Conservation (phyloP, 1,284 basidiomycete genomes). For the Puccinia horiana region DNA sequence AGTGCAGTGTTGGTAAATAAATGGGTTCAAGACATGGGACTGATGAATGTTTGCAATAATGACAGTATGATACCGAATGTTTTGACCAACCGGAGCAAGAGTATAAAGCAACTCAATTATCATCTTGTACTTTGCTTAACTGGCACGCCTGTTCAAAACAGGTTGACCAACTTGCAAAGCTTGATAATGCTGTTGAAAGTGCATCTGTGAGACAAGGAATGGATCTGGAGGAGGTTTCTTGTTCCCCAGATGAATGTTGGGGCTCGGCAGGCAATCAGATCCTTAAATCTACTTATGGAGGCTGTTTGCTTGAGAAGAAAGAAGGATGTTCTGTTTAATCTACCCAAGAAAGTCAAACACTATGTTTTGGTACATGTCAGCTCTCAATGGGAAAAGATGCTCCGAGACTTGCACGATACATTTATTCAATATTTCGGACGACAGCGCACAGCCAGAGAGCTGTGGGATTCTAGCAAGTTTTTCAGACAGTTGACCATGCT, state of each 20-base stretch:
- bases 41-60: neutral
- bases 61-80: neutral
- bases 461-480: neutral
- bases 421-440: neutral
- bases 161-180: conserved; percentile 1
- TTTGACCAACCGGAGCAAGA: neutral
- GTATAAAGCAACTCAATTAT: neutral
- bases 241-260: conserved; percentile 4
- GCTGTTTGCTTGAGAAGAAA: conserved; percentile 11
- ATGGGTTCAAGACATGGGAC: conserved; percentile 4
- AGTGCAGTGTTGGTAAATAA: neutral
- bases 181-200: neutral
- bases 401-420: neutral
- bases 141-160: neutral
- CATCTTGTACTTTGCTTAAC: conserved; percentile 1
- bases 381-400: neutral
- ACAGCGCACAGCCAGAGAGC: neutral
- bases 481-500: conserved; percentile 9
- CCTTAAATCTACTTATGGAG: neutral
- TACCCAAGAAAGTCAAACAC: neutral
- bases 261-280: conserved; percentile 1
- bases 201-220: neutral
- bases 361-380: neutral
- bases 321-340: neutral
- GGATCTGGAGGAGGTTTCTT: conserved; percentile 29